These are phyloP conservation scores for Ustilago tritici DNA, from an alignment of 1,284 basidiomycete species.

Conservation along the genomic window DNA sequence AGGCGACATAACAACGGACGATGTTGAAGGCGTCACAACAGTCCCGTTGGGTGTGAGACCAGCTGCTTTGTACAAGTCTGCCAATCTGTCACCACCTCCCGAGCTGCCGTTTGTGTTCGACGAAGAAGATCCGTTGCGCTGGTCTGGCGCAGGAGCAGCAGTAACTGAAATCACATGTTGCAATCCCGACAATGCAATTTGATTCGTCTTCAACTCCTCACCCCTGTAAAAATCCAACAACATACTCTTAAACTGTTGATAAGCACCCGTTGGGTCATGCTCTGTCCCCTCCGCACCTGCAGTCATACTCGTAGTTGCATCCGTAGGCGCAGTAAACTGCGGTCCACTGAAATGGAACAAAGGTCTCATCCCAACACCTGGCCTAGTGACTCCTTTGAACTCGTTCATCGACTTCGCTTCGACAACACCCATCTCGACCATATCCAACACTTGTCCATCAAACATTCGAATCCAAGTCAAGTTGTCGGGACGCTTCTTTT, in stretches of 20 bases:
- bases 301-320: slow-evolving; percentile 35
- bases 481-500: slow-evolving; percentile 93
- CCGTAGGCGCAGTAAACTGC: slow-evolving; percentile 70
- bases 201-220: slow-evolving; percentile 78
- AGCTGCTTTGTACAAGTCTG: slow-evolving; percentile 60
- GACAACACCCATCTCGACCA: slow-evolving; percentile 92
- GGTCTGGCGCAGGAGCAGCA: slow-evolving; percentile 43
- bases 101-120: not conserved
- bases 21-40: slow-evolving; percentile 68
- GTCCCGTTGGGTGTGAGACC: slow-evolving; percentile 67
- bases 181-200: slow-evolving; percentile 82
- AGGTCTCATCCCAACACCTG: slow-evolving; percentile 89
- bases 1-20: slow-evolving; percentile 71
- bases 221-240: slow-evolving; percentile 89
- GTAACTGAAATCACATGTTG: slow-evolving; percentile 83
- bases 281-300: slow-evolving; percentile 43
- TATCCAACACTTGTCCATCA: slow-evolving; percentile 87
- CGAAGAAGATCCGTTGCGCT: not conserved
- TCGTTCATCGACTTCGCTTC: slow-evolving; percentile 81
- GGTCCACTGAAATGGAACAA: slow-evolving; percentile 90
- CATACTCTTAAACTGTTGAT: slow-evolving; percentile 81
- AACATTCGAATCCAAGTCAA: slow-evolving; percentile 89
- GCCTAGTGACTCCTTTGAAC: slow-evolving; percentile 91
- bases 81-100: slow-evolving; percentile 29
- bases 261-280: slow-evolving; percentile 56